A percentile compares a stretch with the other conserved stretches of the same genome.
These are phyloP conservation scores for Mimosa bimucronata DNA, from an alignment of 306 rosid genomes.

Conservation along the genomic window DNA sequence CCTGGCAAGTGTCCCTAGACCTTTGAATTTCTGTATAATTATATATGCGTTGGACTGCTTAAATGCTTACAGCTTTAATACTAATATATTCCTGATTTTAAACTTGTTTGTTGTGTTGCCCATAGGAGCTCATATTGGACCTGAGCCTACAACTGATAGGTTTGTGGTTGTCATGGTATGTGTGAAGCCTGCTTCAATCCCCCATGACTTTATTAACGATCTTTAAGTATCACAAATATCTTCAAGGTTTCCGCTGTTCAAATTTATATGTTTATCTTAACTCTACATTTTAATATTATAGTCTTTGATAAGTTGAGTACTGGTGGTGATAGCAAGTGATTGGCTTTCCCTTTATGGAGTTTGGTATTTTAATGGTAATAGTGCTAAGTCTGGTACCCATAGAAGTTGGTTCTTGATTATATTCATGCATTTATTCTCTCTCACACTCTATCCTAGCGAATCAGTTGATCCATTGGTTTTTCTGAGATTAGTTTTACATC, in stretches of 20 bases:
- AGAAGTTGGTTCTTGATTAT: constrained; percentile 16
- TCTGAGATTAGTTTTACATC: not conserved
- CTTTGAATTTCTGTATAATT: not conserved
- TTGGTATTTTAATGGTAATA: not conserved
- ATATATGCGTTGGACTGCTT: not conserved
- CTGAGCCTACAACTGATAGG: constrained; percentile 98
- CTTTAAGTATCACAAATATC: constrained; percentile 15
- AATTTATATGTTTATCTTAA: not conserved
- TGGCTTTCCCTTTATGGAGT: not conserved
- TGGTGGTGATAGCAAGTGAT: not conserved
- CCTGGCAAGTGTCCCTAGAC: constrained; percentile 68
- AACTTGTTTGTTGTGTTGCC: constrained; percentile 25
- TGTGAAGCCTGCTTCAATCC: constrained; percentile 24
- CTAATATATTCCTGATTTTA: constrained; percentile 15
- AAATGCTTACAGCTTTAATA: not conserved
- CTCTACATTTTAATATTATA: not conserved
- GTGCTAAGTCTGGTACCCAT: too few relatives aligned
- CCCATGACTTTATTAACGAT: not conserved
- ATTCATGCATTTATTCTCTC: not conserved
- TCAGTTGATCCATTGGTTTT: not conserved
- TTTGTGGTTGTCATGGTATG: constrained; percentile 97
- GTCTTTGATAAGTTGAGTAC: not conserved
- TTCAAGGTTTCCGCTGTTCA: constrained; percentile 1
- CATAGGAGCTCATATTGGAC: constrained; percentile 98
- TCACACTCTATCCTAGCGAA: not conserved